Evolutionary conservation across 306 rosid genomes (phyloP).

Genomic region (Trifolium pratense): DNA sequence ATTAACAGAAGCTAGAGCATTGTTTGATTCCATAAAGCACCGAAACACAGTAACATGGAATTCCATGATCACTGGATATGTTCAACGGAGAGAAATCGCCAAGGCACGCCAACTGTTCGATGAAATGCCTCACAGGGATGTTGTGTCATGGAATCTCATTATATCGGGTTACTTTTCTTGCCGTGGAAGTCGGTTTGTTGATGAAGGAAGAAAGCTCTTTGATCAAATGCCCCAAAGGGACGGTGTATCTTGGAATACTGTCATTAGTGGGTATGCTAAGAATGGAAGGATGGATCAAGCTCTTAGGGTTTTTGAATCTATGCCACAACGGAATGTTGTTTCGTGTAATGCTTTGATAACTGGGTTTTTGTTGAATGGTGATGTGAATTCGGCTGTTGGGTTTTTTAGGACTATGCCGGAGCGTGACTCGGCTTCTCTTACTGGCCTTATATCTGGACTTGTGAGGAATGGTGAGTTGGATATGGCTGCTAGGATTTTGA

Average conservation of each 20-base stretch:
- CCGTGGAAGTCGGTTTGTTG: conserved; percentile 29
- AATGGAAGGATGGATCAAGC: conserved; percentile 56
- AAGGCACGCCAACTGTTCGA: conserved; percentile 54
- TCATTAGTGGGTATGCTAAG: conserved; percentile 55
- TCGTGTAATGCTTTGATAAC: conserved; percentile 53
- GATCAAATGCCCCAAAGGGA: conserved; percentile 52
- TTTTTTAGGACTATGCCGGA: conserved; percentile 45
- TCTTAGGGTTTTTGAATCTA: conserved; percentile 42
- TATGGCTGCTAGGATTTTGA: conserved; percentile 45
- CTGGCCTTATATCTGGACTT: conserved; percentile 51
- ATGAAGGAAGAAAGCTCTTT: conserved; percentile 51
- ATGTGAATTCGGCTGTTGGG: conserved; percentile 47
- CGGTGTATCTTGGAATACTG: conserved; percentile 58
- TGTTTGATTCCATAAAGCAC: conserved; percentile 44
- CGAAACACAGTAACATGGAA: conserved; percentile 50
- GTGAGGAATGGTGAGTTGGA: conserved; percentile 48
- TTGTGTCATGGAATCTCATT: conserved; percentile 56
- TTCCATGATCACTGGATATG: conserved; percentile 52
- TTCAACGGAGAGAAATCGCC: conserved; percentile 45
- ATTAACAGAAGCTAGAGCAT: conserved; percentile 46
- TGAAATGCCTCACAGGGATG: conserved; percentile 49
- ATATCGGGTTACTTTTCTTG: conserved; percentile 52
- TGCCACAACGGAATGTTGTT: conserved; percentile 53
- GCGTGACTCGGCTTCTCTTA: conserved; percentile 50
- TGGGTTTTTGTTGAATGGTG: conserved; percentile 56